Percentiles rank a stretch among this genome's conserved stretches.
Conservation (phyloP, 2,329 filamentous ascomycete species). For the Hymenoscyphus albidus region DNA sequence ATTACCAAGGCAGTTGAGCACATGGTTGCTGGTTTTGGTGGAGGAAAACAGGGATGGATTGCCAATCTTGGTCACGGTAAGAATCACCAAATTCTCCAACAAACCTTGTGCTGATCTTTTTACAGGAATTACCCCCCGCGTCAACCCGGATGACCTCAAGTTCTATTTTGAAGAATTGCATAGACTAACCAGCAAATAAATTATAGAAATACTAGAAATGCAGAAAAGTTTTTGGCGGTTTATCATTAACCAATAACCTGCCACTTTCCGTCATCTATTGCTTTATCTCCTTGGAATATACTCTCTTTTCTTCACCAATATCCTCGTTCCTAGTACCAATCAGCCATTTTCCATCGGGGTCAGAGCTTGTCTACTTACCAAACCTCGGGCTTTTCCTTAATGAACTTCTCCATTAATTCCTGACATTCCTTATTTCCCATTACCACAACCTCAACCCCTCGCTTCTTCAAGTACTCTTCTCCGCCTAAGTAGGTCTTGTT, state of each 20-base stretch:
- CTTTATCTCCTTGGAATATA: slow-evolving; percentile 38
- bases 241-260: background rate
- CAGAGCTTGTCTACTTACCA: slow-evolving; percentile 47
- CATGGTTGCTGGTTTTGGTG: slow-evolving; percentile 83
- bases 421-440: slow-evolving; percentile 62
- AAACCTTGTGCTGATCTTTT: slow-evolving; percentile 20
- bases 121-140: slow-evolving; percentile 84
- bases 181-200: slow-evolving; percentile 49
- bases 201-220: background rate
- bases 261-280: slow-evolving; percentile 4
- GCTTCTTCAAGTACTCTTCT: slow-evolving; percentile 63
- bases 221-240: background rate
- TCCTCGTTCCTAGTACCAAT: slow-evolving; percentile 50
- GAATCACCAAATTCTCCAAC: slow-evolving; percentile 30
- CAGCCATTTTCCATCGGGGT: background rate
- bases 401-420: slow-evolving; percentile 68
- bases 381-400: slow-evolving; percentile 65
- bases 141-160: slow-evolving; percentile 87
- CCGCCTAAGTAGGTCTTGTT: slow-evolving; percentile 72
- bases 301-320: slow-evolving; percentile 47
- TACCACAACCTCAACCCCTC: slow-evolving; percentile 71
- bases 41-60: slow-evolving; percentile 87
- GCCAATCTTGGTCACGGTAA: slow-evolving; percentile 92
- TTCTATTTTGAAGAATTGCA: slow-evolving; percentile 95
- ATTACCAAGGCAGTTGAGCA: slow-evolving; percentile 80